These are phyloP conservation scores for Penicillium bialowiezense DNA, from an alignment of 495 filamentous ascomycete genomes.

Conservation along the genomic window DNA sequence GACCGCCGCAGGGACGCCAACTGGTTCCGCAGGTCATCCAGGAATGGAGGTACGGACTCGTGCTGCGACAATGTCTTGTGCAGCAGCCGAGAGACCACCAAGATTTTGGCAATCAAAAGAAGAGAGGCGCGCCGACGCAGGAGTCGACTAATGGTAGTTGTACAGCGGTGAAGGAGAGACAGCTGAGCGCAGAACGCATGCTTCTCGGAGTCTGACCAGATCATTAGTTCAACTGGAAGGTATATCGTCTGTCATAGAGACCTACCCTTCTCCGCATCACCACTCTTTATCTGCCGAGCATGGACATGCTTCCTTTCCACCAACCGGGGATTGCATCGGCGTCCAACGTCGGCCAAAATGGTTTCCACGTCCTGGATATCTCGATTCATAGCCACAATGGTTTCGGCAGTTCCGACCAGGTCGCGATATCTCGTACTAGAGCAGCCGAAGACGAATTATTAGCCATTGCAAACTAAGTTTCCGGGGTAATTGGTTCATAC, in stretches of 20 bases:
- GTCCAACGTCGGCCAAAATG: constrained; percentile 67
- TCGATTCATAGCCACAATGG: constrained; percentile 82
- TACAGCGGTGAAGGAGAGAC: constrained; percentile 59
- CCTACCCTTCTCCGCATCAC: constrained; percentile 45
- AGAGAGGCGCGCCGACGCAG: constrained; percentile 57
- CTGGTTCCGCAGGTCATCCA: constrained; percentile 61
- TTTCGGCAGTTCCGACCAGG: constrained; percentile 86
- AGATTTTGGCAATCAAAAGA: constrained; percentile 72
- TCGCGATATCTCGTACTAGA: constrained; percentile 82
- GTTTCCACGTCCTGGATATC: constrained; percentile 73
- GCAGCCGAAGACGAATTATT: too few relatives aligned
- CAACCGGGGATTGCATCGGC: constrained; percentile 69
- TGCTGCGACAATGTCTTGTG: constrained; percentile 63
- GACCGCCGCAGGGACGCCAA: constrained; percentile 57
- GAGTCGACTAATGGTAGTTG: constrained; percentile 51
- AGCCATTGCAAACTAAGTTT: too few relatives aligned
- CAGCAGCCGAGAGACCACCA: constrained; percentile 71
- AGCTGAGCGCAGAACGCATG: constrained; percentile 60
- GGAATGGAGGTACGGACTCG: constrained; percentile 45
- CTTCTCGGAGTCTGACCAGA: constrained; percentile 45
- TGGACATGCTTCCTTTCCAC: constrained; percentile 67
- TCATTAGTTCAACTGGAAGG: constrained; percentile 24
- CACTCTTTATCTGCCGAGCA: constrained; percentile 55
- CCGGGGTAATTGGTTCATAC: constrained; percentile 43
- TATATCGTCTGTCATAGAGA: constrained; percentile 12